Base-by-base conservation (phyloP, 2,329 filamentous ascomycete genomes). In the Colletotrichum sansevieriae region DNA sequence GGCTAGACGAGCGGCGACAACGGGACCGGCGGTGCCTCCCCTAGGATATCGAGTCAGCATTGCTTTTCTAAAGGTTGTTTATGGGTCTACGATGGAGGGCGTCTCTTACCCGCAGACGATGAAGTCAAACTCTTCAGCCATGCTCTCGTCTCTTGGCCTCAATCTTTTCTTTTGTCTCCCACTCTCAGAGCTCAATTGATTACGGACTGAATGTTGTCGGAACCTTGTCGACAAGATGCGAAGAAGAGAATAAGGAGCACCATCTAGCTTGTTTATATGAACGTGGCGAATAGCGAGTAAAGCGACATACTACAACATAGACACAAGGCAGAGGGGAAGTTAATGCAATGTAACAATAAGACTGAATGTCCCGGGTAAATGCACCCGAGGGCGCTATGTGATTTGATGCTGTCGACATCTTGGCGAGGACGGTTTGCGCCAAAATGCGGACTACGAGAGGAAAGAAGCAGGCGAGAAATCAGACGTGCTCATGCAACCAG, bases 301-400 rank as follows among this genome's bases (percentile, higher is more conserved):
- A 25, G 25, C 25, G 25, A 49, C 0, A 1, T 10, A 49, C 0
- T 25, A 10, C 1, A 25, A 22, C 20, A 0, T 8, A 3, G 22
- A 49, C 7, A 49, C 1, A 0, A 11, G 15, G 22, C 0, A 22
- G 44, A 49, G 12, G 44, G 0, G 44, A 49, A 2, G 18, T 49
- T 49, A 0, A 49, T 22, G 44, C 44, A 0, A 20, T 49, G 44
- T 49, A 49, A 49, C 44, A 49, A 49, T 8, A 20, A 15, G 0
- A 22, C 22, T 49, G 18, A n/a, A 22, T 18, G 11, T 13, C 0
- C 18, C 44, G 44, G 44, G 22, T 49, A 49, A 49, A 0, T 49
- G 44, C 44, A 20, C 10, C 44, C 44, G 44, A 49, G 44, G 10
- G 11, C n/a, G 4, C 7, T 9, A 9, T 29, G 29, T 29, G 29